Conservation (phyloP, 257 asterid genomes). For the Solanum chiquidenum region DNA sequence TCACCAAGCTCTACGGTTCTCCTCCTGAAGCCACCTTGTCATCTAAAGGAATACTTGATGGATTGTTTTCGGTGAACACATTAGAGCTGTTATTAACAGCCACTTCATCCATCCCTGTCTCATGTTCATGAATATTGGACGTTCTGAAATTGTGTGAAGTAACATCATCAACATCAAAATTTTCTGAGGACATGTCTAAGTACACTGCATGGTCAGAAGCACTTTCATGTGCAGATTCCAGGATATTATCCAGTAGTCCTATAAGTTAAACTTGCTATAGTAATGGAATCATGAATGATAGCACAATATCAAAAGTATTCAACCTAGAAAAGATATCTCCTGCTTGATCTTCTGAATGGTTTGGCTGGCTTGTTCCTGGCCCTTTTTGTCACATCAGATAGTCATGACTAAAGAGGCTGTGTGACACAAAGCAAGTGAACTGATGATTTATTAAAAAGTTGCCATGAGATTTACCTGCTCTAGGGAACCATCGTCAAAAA, state of each 20-base stretch:
- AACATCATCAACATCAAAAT: conserved; percentile 20
- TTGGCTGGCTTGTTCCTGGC: conserved; percentile 70
- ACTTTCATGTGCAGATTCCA: conserved; percentile 59
- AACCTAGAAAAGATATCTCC: conserved; percentile 80
- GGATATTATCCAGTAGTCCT: conserved; percentile 64
- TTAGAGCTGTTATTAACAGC: conserved; percentile 15
- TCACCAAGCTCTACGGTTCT: conserved; percentile 68
- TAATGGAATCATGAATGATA: neutral
- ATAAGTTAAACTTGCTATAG: conserved; percentile 3
- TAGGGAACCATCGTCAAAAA: conserved; percentile 26
- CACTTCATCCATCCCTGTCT: conserved; percentile 27
- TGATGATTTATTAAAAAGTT: neutral
- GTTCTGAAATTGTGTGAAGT: conserved; percentile 14
- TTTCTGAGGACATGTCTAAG: conserved; percentile 25
- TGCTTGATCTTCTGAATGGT: conserved; percentile 70
- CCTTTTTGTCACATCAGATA: conserved; percentile 40
- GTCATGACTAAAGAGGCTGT: neutral
- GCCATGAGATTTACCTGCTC: conserved; percentile 42
- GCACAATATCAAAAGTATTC: conserved; percentile 5
- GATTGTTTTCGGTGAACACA: conserved; percentile 12
- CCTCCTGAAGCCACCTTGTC: conserved; percentile 29
- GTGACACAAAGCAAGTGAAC: neutral
- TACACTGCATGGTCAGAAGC: conserved; percentile 26
- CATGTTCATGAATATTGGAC: conserved; percentile 10
- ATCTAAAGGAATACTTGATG: conserved; percentile 11